Conservation (phyloP, 495 filamentous ascomycete genomes). For the Xylaria acuta region DNA sequence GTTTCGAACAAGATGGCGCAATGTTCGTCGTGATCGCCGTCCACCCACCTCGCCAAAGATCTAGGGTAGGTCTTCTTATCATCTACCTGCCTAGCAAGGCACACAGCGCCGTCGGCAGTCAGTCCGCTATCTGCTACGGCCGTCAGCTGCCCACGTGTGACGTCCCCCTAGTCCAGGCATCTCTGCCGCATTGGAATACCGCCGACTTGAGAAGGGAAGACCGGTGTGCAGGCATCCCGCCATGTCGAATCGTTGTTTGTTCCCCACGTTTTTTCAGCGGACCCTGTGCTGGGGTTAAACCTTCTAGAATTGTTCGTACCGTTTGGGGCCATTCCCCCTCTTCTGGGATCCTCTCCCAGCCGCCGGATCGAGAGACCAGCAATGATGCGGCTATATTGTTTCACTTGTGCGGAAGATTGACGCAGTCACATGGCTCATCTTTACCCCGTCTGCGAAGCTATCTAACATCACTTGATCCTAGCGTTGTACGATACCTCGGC, state of each 20-base stretch:
- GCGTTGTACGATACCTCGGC: slow-evolving; percentile 27
- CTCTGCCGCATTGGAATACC: slow-evolving; percentile 14
- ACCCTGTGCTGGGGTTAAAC: slow-evolving; percentile 25
- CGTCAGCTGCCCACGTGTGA: slow-evolving; percentile 27
- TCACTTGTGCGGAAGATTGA: slow-evolving; percentile 25
- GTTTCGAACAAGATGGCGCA: slow-evolving; percentile 15
- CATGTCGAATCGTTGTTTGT: slow-evolving; percentile 24
- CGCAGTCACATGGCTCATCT: slow-evolving; percentile 26
- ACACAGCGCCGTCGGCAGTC: slow-evolving; percentile 19
- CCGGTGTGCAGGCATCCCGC: slow-evolving; percentile 26
- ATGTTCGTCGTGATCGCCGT: slow-evolving; percentile 8
- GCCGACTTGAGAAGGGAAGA: slow-evolving; percentile 22
- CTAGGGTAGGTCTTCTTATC: slow-evolving; percentile 23
- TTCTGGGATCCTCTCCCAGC: slow-evolving; percentile 21
- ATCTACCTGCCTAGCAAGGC: slow-evolving; percentile 26
- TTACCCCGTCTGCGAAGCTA: slow-evolving; percentile 20
- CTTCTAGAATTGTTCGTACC: slow-evolving; percentile 30
- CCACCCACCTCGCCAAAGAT: slow-evolving; percentile 24
- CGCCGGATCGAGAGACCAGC: slow-evolving; percentile 28
- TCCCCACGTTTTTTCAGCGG: slow-evolving; percentile 29
- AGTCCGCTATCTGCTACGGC: slow-evolving; percentile 15
- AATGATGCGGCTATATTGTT: slow-evolving; percentile 30
- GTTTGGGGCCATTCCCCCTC: slow-evolving; percentile 18
- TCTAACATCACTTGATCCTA: slow-evolving; percentile 29
- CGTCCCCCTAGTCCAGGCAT: slow-evolving; percentile 4